phyloP scores from a whole-genome alignment of 768 basidiomycete species.

The Termitomyces heimii region DNA sequence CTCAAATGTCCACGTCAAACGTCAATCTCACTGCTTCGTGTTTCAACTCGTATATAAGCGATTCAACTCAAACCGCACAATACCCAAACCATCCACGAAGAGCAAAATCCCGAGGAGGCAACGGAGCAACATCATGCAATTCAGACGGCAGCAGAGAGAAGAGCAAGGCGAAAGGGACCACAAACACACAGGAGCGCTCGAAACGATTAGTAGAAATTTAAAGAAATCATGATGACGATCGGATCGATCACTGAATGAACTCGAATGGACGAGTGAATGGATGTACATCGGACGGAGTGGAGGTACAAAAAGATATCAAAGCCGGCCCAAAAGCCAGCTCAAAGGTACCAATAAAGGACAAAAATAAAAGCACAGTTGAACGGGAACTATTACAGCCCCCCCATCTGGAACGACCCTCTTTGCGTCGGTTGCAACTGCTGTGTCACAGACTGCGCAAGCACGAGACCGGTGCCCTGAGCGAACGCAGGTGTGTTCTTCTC shows the following conservation, averaged over 20 bases:
- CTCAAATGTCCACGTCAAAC: too few relatives aligned
- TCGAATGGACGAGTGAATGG: not conserved
- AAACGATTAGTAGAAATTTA: not conserved
- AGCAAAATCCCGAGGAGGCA: too few relatives aligned
- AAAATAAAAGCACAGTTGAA: slow-evolving; percentile 13
- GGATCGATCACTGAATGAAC: slow-evolving; percentile 1
- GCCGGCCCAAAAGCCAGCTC: slow-evolving; percentile 5
- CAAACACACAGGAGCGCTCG: not conserved
- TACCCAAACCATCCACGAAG: too few relatives aligned
- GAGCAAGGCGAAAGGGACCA: too few relatives aligned
- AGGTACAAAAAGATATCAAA: slow-evolving; percentile 16
- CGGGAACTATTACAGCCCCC: slow-evolving; percentile 39
- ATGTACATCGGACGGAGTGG: not conserved
- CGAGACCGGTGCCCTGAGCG: slow-evolving; percentile 41
- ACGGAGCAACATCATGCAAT: not conserved
- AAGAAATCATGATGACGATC: not conserved
- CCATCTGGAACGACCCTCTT: slow-evolving; percentile 45
- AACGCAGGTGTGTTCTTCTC: slow-evolving; percentile 68
- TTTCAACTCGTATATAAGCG: too few relatives aligned
- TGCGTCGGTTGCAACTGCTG: slow-evolving; percentile 31
- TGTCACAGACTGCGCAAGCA: slow-evolving; percentile 29
- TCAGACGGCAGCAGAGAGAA: not conserved
- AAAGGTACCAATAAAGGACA: slow-evolving; percentile 8
- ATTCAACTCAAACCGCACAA: too few relatives aligned
- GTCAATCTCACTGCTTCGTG: too few relatives aligned